Conservation (phyloP, 441 rosid genomes). For the Euphorbia celastroides region DNA sequence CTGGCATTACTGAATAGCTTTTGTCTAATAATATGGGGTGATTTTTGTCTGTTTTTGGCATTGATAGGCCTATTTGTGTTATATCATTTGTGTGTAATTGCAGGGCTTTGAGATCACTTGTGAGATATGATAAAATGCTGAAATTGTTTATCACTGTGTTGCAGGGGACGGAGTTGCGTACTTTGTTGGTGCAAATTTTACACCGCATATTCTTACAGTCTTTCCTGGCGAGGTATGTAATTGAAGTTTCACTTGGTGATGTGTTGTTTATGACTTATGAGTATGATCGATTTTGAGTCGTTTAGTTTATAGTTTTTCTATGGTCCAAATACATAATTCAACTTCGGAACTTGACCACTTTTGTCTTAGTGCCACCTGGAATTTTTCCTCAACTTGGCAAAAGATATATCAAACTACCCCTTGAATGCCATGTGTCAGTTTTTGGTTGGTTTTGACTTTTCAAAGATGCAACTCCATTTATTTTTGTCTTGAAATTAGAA, state of each 20-base stretch:
- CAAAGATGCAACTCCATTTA: too few relatives aligned
- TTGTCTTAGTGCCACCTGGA: too few relatives aligned
- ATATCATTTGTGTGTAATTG: background rate
- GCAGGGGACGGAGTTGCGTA: conserved; percentile 54
- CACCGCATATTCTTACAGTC: conserved; percentile 81
- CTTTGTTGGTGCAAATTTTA: conserved; percentile 65
- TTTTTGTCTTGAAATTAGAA: too few relatives aligned
- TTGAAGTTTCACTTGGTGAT: background rate
- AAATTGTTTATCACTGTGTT: conserved; percentile 16
- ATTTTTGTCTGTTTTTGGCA: background rate
- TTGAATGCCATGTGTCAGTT: too few relatives aligned
- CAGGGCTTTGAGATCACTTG: background rate
- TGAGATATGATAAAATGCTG: conserved; percentile 5
- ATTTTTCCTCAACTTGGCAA: too few relatives aligned
- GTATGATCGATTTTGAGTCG: background rate
- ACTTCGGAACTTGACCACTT: too few relatives aligned
- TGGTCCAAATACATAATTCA: too few relatives aligned
- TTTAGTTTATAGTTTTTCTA: background rate
- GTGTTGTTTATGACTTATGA: background rate
- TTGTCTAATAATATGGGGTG: background rate
- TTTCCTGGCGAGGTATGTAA: conserved; percentile 83
- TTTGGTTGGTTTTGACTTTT: too few relatives aligned
- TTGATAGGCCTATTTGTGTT: background rate
- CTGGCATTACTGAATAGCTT: background rate
- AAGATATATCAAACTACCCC: too few relatives aligned